Percentiles rank a stretch among this genome's conserved stretches.
These are phyloP conservation scores for Cucurbita maxima DNA, from an alignment of 306 rosid genomes.

Conservation along the genomic window DNA sequence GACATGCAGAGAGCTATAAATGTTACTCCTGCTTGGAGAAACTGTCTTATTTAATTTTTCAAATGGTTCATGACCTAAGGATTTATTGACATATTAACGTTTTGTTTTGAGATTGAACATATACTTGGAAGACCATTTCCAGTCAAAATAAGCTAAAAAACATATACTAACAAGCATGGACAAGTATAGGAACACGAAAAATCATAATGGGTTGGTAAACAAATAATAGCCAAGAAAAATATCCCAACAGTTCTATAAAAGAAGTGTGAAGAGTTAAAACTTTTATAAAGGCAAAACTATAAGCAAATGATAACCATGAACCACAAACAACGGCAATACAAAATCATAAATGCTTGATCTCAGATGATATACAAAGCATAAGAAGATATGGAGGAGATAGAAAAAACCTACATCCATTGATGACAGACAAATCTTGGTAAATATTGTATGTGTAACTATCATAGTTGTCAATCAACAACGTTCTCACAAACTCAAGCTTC, in stretches of 20 bases:
- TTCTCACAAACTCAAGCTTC: slow-evolving; percentile 54
- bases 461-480: slow-evolving; percentile 91
- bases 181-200: neutral
- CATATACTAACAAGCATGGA: neutral
- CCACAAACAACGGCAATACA: neutral
- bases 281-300: neutral
- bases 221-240: neutral
- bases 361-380: neutral
- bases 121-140: neutral
- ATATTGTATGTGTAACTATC: slow-evolving; percentile 96
- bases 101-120: neutral
- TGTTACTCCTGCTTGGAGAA: neutral
- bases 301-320: neutral
- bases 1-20: neutral
- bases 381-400: slow-evolving; percentile 1
- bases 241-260: neutral
- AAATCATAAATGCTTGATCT: neutral
- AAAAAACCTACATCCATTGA: slow-evolving; percentile 67
- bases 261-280: neutral
- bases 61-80: neutral
- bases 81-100: neutral
- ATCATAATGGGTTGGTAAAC: neutral
- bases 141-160: neutral
- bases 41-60: neutral
- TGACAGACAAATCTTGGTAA: slow-evolving; percentile 77